Conservation (phyloP, 345 rosid species). For the Geranium brycei region DNA sequence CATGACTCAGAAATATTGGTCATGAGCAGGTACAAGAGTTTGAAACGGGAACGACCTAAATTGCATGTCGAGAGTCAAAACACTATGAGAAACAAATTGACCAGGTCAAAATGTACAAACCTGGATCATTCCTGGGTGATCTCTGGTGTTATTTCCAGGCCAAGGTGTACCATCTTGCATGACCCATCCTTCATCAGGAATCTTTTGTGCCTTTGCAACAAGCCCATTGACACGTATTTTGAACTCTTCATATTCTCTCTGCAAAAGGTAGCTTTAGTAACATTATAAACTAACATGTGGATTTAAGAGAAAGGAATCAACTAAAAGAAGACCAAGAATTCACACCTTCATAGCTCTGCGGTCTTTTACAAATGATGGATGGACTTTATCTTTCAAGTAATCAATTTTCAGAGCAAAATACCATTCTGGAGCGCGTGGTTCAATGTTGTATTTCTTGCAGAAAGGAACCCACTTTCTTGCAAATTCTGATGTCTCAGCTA, state of each 20-base stretch:
- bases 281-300: neutral
- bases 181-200: constrained; percentile 16
- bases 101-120: neutral
- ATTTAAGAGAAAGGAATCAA: neutral
- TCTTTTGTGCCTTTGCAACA: constrained; percentile 12
- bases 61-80: too few species aligned
- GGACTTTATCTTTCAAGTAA: constrained; percentile 14
- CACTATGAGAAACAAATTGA: too few species aligned
- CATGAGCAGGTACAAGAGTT: neutral
- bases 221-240: constrained; percentile 13
- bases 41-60: neutral
- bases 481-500: constrained; percentile 12
- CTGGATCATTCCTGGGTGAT: constrained; percentile 21
- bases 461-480: constrained; percentile 20
- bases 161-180: constrained; percentile 18
- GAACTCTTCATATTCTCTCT: constrained; percentile 19
- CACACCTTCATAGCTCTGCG: constrained; percentile 17
- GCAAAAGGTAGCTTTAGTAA: neutral
- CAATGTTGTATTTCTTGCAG: neutral
- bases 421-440: constrained; percentile 15
- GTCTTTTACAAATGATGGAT: constrained; percentile 13
- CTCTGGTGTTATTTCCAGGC: constrained; percentile 15
- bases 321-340: neutral
- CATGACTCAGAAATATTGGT: neutral
- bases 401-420: constrained; percentile 13